Percentiles rank a stretch among this genome's conserved stretches.
phyloP scores from a whole-genome alignment of 768 basidiomycete species.

The Lactarius sp. region DNA sequence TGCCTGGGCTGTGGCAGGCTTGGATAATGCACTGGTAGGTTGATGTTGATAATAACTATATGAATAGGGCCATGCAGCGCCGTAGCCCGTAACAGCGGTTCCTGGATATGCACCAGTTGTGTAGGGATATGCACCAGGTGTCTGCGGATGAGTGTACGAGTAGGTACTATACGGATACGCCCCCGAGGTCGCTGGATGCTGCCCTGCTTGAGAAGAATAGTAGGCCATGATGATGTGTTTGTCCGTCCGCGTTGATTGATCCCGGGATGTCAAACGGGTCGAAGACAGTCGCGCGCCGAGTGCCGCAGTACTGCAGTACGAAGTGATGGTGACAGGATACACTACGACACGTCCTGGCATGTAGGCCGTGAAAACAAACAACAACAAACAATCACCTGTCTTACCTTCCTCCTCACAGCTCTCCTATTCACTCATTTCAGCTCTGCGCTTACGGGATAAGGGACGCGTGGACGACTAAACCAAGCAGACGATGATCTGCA shows the following conservation, averaged over 20 bases:
- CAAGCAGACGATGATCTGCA: too few species aligned
- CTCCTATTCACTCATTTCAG: too few species aligned
- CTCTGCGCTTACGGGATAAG: too few species aligned
- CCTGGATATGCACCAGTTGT: constrained; percentile 48
- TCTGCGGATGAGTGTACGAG: constrained; percentile 32
- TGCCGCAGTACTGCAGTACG: too few species aligned
- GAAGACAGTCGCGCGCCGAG: not conserved
- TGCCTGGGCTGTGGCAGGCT: constrained; percentile 28
- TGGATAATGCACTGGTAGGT: constrained; percentile 14
- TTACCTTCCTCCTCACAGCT: too few species aligned
- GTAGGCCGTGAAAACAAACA: too few species aligned
- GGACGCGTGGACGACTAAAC: too few species aligned
- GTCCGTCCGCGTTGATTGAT: not conserved
- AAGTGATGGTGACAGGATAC: too few species aligned
- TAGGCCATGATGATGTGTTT: constrained; percentile 30
- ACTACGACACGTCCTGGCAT: too few species aligned
- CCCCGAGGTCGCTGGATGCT: constrained; percentile 38
- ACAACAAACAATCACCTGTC: too few species aligned
- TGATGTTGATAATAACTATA: constrained; percentile 48
- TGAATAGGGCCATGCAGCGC: constrained; percentile 57
- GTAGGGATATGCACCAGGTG: constrained; percentile 49
- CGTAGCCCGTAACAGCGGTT: constrained; percentile 64
- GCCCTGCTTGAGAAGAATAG: constrained; percentile 29
- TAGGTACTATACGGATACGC: constrained; percentile 66
- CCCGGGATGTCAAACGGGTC: not conserved